A percentile compares a stretch with the other conserved stretches of the same genome.
phyloP scores from a whole-genome alignment of 768 basidiomycete species.

The Boletus patriciae region DNA sequence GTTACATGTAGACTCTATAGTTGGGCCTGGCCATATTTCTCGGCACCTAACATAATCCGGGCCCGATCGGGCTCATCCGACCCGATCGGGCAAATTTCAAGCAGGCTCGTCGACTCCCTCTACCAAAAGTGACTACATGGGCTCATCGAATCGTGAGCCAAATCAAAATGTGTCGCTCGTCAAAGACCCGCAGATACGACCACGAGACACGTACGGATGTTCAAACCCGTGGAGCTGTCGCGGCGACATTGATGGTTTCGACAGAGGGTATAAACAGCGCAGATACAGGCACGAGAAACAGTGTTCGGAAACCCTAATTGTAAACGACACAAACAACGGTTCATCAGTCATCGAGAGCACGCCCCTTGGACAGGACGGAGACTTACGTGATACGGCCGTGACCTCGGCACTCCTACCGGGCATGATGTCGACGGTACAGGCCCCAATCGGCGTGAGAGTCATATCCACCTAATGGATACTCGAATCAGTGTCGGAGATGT shows the following conservation, averaged over 20 bases:
- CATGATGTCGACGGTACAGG: constrained; percentile 62
- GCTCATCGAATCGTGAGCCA: constrained; percentile 51
- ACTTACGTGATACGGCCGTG: constrained; percentile 56
- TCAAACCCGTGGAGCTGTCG: constrained; percentile 51
- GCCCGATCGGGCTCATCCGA: too few relatives aligned
- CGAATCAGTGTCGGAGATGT: not conserved
- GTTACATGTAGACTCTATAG: too few relatives aligned
- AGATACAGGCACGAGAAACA: constrained; percentile 16
- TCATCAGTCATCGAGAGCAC: not conserved
- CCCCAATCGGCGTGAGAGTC: constrained; percentile 52
- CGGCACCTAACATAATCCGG: too few relatives aligned
- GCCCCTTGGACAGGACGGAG: not conserved
- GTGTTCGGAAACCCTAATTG: constrained; percentile 20
- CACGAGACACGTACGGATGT: constrained; percentile 45
- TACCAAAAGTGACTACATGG: too few relatives aligned
- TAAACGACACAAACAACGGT: not conserved
- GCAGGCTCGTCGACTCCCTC: too few relatives aligned
- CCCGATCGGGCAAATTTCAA: too few relatives aligned
- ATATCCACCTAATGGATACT: constrained; percentile 48
- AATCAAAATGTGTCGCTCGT: constrained; percentile 41
- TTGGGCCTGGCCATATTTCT: too few relatives aligned
- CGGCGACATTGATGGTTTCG: constrained; percentile 49
- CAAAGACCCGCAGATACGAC: not conserved
- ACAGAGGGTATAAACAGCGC: constrained; percentile 42
- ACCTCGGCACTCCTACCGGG: constrained; percentile 62